These are phyloP conservation scores for Aspergillus conjunctus DNA, from an alignment of 495 filamentous ascomycete genomes.

Conservation along the genomic window DNA sequence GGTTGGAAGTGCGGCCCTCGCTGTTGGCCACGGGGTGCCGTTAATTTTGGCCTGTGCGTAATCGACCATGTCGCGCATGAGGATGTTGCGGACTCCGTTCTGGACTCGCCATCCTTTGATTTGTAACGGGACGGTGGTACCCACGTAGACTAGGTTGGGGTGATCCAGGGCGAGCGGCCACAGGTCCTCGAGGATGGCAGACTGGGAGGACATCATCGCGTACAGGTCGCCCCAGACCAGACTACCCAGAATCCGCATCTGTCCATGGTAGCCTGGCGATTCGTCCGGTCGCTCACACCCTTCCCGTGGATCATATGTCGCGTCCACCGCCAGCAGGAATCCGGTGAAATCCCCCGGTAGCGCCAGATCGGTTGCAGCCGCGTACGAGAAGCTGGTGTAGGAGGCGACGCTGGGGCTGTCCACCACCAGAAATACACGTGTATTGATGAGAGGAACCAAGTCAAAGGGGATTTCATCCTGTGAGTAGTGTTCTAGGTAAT, in stretches of 20 bases:
- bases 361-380: conserved; percentile 15
- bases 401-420: conserved; percentile 30
- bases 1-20: not conserved
- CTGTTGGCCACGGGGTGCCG: not conserved
- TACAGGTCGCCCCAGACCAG: conserved; percentile 41
- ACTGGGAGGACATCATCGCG: conserved; percentile 22
- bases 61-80: conserved; percentile 17
- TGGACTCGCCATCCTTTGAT: conserved; percentile 30
- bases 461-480: not conserved
- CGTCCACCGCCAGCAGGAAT: conserved; percentile 35
- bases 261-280: conserved; percentile 29
- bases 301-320: conserved; percentile 22
- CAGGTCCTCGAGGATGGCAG: conserved; percentile 22
- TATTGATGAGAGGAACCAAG: conserved; percentile 8
- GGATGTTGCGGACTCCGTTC: conserved; percentile 18
- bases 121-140: conserved; percentile 28
- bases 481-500: conserved; percentile 18
- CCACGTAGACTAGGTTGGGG: conserved; percentile 38
- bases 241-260: conserved; percentile 36
- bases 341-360: conserved; percentile 25
- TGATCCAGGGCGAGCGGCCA: conserved; percentile 38
- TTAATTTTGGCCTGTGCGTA: conserved; percentile 1
- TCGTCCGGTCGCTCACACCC: conserved; percentile 22
- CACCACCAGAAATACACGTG: conserved; percentile 23
- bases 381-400: conserved; percentile 26